These are phyloP conservation scores for Elaeis oleifera DNA, from an alignment of 202 grass and related monocot genomes.

Conservation along the genomic window DNA sequence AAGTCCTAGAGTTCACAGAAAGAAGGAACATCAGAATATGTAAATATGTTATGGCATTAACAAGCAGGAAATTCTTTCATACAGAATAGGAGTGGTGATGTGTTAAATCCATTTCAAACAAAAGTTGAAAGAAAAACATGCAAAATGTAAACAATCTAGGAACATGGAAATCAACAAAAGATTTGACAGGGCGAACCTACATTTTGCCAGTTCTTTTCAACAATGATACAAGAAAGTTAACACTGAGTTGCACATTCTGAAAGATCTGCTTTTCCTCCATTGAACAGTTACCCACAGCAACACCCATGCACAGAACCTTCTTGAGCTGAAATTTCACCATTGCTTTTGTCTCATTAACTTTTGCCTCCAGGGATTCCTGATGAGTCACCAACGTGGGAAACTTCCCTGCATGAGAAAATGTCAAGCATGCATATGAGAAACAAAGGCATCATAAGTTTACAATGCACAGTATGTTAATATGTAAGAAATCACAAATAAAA, in stretches of 20 bases:
- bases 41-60: no score
- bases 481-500: not conserved
- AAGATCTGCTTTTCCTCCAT: slow-evolving; percentile 2
- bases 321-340: not conserved
- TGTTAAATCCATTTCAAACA: no score
- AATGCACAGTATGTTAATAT: not conserved
- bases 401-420: not conserved
- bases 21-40: no score
- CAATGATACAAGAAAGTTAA: not conserved
- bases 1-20: no score
- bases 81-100: no score
- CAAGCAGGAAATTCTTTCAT: no score
- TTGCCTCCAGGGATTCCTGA: slow-evolving; percentile 1
- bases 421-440: not conserved
- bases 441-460: not conserved
- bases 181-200: not conserved
- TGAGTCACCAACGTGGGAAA: slow-evolving; percentile 2
- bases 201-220: slow-evolving; percentile 3
- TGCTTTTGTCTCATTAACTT: slow-evolving; percentile 7
- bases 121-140: no score
- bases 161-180: no score
- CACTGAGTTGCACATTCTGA: slow-evolving; percentile 4
- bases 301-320: not conserved
- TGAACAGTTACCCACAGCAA: slow-evolving; percentile 1
- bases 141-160: no score